Percentiles rank a stretch among this genome's conserved stretches.
These are phyloP conservation scores for Malassezia obtusa DNA, from an alignment of 1,284 basidiomycete genomes.

Conservation along the genomic window DNA sequence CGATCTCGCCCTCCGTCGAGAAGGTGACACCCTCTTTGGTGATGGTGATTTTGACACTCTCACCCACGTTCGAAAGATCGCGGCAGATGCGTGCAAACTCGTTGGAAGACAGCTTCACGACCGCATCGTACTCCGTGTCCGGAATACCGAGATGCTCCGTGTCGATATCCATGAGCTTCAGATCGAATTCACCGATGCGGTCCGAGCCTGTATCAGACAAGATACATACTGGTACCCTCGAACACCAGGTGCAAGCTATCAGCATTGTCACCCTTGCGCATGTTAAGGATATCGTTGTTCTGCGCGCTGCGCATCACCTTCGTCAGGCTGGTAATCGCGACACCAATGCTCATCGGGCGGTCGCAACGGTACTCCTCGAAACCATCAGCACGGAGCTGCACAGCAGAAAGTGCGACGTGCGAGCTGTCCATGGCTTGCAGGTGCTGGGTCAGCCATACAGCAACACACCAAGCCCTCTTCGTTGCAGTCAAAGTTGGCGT, in stretches of 20 bases:
- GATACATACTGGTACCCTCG: conserved; percentile 70
- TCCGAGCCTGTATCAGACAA: conserved; percentile 60
- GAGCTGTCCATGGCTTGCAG: conserved; percentile 99
- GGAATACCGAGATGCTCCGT: conserved; percentile 85
- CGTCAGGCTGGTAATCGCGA: conserved; percentile 66
- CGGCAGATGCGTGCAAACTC: conserved; percentile 90
- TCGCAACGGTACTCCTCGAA: conserved; percentile 70
- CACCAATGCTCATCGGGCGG: conserved; percentile 68
- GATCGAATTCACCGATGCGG: conserved; percentile 92
- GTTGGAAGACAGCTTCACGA: conserved; percentile 71
- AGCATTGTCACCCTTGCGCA: conserved; percentile 84
- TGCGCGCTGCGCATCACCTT: conserved; percentile 97
- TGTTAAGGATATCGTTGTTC: conserved; percentile 84
- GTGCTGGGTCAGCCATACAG: conserved; percentile 19
- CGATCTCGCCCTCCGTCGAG: conserved; percentile 82
- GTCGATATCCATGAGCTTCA: conserved; percentile 99
- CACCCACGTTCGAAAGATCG: conserved; percentile 83
- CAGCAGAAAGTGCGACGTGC: conserved; percentile 88
- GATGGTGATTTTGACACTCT: conserved; percentile 90
- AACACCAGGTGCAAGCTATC: conserved; percentile 83
- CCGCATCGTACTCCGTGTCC: conserved; percentile 95
- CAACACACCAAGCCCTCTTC: conserved; percentile 76
- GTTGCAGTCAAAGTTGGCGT: conserved; percentile 95
- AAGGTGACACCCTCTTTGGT: conserved; percentile 95
- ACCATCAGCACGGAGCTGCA: conserved; percentile 54